Conservation (phyloP, 2,329 filamentous ascomycete species). For the Niveomyces coronatus region DNA sequence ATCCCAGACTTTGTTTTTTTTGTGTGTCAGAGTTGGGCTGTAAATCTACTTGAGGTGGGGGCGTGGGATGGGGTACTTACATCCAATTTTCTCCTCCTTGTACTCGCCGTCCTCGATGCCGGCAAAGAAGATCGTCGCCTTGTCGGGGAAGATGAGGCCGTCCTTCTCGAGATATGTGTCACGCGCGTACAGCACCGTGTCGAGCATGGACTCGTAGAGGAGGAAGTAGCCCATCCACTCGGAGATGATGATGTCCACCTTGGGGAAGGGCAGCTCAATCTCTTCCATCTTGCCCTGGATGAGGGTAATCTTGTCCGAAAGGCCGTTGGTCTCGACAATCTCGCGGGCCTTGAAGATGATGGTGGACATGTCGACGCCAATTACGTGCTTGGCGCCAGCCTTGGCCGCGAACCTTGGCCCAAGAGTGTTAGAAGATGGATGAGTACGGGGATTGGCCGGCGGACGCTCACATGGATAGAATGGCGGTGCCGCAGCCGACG, state of each 20-base stretch:
- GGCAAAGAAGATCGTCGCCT: slow-evolving; percentile 93
- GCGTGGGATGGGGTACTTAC: slow-evolving; percentile 43
- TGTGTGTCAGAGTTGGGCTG: background rate
- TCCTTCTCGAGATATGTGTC: slow-evolving; percentile 82
- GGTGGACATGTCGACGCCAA: slow-evolving; percentile 98
- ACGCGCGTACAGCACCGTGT: slow-evolving; percentile 92
- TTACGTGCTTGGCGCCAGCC: slow-evolving; percentile 95
- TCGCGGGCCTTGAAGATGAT: slow-evolving; percentile 98
- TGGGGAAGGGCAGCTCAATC: slow-evolving; percentile 80
- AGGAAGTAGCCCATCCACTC: slow-evolving; percentile 99
- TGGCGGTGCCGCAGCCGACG: slow-evolving; percentile 93
- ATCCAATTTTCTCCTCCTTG: slow-evolving; percentile 99
- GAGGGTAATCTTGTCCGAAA: slow-evolving; percentile 92
- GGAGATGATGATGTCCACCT: slow-evolving; percentile 99
- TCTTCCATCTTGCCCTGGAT: slow-evolving; percentile 99
- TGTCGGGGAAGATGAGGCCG: slow-evolving; percentile 96
- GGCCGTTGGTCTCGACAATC: slow-evolving; percentile 85
- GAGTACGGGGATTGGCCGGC: background rate
- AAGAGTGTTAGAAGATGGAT: background rate
- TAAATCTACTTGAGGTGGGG: background rate
- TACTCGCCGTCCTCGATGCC: slow-evolving; percentile 98
- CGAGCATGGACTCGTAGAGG: slow-evolving; percentile 97
- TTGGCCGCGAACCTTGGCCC: slow-evolving; percentile 78
- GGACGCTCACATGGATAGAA: slow-evolving; percentile 82
- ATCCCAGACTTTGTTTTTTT: slow-evolving; percentile 71